These are phyloP conservation scores for Pleurotus tuoliensis DNA, from an alignment of 768 basidiomycete species.

Conservation along the genomic window DNA sequence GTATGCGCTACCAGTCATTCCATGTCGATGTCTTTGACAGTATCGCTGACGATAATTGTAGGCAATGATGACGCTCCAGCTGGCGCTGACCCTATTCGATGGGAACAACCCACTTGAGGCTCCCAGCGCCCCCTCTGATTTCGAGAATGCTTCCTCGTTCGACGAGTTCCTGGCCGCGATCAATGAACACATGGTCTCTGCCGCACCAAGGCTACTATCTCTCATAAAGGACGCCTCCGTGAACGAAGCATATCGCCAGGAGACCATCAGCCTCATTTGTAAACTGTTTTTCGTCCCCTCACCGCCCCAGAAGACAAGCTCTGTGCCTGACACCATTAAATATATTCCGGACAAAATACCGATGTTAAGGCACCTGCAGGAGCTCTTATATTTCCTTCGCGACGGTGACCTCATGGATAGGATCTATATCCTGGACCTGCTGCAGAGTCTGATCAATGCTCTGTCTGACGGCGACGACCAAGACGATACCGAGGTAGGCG, in stretches of 20 bases:
- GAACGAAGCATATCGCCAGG: not conserved
- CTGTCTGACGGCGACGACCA: not conserved
- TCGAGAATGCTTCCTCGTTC: not conserved
- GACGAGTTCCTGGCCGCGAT: not conserved
- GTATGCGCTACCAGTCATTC: too few relatives aligned
- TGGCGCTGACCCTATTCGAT: not conserved
- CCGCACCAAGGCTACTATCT: not conserved
- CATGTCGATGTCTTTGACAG: too few relatives aligned
- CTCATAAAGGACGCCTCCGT: not conserved
- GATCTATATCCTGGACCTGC: conserved; percentile 6
- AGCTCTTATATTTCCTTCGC: conserved; percentile 8
- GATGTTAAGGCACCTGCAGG: conserved; percentile 9
- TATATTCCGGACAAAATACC: not conserved
- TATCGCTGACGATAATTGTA: not conserved
- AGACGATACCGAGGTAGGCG: not conserved
- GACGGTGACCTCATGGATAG: conserved; percentile 8
- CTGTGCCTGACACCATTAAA: not conserved
- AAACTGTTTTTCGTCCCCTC: not conserved
- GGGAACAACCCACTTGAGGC: not conserved
- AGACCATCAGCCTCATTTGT: not conserved
- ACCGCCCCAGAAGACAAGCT: not conserved
- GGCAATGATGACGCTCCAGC: not conserved
- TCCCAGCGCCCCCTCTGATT: not conserved
- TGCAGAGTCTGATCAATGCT: not conserved
- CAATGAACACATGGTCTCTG: not conserved